phyloP scores from a whole-genome alignment of 2,329 filamentous ascomycete species.

The Cladophialophora exuberans region DNA sequence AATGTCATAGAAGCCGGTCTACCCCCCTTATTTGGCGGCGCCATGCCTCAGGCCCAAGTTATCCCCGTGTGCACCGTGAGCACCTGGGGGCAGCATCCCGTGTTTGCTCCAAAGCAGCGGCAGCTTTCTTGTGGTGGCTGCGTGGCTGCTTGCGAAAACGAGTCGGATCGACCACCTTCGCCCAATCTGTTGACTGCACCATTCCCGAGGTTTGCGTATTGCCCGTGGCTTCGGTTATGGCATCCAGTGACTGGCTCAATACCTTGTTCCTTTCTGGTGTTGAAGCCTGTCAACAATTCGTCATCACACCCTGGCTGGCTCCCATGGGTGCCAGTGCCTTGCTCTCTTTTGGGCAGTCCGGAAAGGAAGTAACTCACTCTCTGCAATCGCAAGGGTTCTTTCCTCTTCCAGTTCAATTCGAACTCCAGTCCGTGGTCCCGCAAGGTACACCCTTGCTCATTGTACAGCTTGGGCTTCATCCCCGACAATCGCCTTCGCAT shows the following conservation, averaged over 20 bases:
- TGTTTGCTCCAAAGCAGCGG: background rate
- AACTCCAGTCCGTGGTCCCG: slow-evolving; percentile 3
- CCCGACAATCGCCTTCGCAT: slow-evolving; percentile 18
- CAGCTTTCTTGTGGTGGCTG: background rate
- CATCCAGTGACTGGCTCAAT: background rate
- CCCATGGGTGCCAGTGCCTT: too few species aligned
- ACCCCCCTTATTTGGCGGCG: slow-evolving; percentile 4
- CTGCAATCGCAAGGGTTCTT: slow-evolving; percentile 2
- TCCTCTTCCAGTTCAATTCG: slow-evolving; percentile 3
- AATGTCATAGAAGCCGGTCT: slow-evolving; percentile 10
- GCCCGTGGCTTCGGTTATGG: slow-evolving; percentile 4
- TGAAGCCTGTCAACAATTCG: background rate
- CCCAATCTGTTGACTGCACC: background rate
- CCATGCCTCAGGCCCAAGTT: background rate
- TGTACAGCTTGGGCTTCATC: background rate
- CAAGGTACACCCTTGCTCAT: slow-evolving; percentile 2
- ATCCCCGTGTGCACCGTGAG: slow-evolving; percentile 9
- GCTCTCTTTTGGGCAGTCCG: too few species aligned
- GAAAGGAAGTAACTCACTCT: slow-evolving; percentile 16
- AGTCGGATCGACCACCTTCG: slow-evolving; percentile 1
- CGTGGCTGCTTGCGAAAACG: slow-evolving; percentile 6
- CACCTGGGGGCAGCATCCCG: background rate
- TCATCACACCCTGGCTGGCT: slow-evolving; percentile 5
- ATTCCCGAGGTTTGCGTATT: slow-evolving; percentile 4
- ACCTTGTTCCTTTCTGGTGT: slow-evolving; percentile 9